phyloP scores from a whole-genome alignment of 2,329 filamentous ascomycete species.

The Aspergillus sp. region DNA sequence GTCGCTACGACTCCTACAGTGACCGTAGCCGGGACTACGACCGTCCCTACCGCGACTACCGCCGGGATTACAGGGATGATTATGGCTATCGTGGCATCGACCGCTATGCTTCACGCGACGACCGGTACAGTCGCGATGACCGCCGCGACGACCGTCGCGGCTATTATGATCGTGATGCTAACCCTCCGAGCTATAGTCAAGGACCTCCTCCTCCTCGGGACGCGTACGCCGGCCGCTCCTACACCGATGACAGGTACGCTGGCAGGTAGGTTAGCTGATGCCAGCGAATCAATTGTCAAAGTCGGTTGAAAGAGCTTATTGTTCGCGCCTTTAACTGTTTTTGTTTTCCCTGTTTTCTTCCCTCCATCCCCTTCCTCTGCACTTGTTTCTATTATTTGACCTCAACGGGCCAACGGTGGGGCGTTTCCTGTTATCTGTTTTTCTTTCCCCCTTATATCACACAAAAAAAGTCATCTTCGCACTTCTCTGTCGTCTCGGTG shows the following conservation, averaged over 20 bases:
- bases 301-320: constrained; percentile 10
- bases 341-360: constrained; percentile 23
- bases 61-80: constrained; percentile 40
- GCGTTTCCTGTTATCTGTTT: constrained; percentile 30
- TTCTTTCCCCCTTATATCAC: constrained; percentile 10
- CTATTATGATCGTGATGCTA: constrained; percentile 49
- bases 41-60: constrained; percentile 39
- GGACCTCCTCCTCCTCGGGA: constrained; percentile 33
- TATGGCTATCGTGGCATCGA: constrained; percentile 35
- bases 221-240: constrained; percentile 29
- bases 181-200: constrained; percentile 38
- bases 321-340: constrained; percentile 11
- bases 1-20: constrained; percentile 40
- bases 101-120: constrained; percentile 41
- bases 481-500: constrained; percentile 28
- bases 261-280: constrained; percentile 32
- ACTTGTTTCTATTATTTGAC: constrained; percentile 10
- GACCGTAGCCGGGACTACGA: constrained; percentile 43
- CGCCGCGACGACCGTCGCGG: constrained; percentile 37
- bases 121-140: constrained; percentile 38
- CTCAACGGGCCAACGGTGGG: constrained; percentile 29
- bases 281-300: constrained; percentile 10
- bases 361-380: constrained; percentile 16
- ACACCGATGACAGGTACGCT: constrained; percentile 34
- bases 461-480: constrained; percentile 26